Evolutionary conservation across 768 basidiomycete genomes (phyloP).

Genomic region (Suillus bovinus): DNA sequence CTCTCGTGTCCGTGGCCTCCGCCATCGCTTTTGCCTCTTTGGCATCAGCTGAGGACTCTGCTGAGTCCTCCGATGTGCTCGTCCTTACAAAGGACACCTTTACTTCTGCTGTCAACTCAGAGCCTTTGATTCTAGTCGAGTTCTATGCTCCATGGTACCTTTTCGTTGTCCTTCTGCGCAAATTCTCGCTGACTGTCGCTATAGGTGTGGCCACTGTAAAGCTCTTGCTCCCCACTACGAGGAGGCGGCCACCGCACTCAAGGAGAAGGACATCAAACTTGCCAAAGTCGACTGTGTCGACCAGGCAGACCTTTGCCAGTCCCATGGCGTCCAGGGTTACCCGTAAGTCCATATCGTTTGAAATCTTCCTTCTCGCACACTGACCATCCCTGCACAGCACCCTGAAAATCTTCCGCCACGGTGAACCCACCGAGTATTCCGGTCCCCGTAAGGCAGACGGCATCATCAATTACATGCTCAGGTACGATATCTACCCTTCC

Average conservation of each 20-base stretch:
- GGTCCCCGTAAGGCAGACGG: slow-evolving; percentile 95
- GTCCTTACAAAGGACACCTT: slow-evolving; percentile 73
- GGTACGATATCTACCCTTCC: slow-evolving; percentile 53
- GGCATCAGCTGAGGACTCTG: slow-evolving; percentile 51
- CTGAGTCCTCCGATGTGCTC: slow-evolving; percentile 70
- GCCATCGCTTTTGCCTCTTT: slow-evolving; percentile 55
- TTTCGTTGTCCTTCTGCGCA: neutral
- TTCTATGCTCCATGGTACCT: slow-evolving; percentile 88
- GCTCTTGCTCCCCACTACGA: slow-evolving; percentile 93
- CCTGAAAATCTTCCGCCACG: slow-evolving; percentile 89
- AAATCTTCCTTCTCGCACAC: neutral
- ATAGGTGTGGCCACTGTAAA: slow-evolving; percentile 95
- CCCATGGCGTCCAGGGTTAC: slow-evolving; percentile 89
- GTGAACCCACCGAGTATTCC: slow-evolving; percentile 74
- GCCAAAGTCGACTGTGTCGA: slow-evolving; percentile 99
- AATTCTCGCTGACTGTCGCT: neutral
- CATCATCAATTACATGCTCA: slow-evolving; percentile 94
- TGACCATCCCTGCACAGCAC: slow-evolving; percentile 49
- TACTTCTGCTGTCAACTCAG: slow-evolving; percentile 59
- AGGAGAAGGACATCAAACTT: slow-evolving; percentile 85
- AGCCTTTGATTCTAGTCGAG: slow-evolving; percentile 85
- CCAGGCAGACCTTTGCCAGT: slow-evolving; percentile 86
- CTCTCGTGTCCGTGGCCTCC: slow-evolving; percentile 48
- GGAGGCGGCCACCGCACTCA: slow-evolving; percentile 90
- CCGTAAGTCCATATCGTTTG: slow-evolving; percentile 57